Evolutionary conservation across 1,284 basidiomycete genomes (phyloP), one percentile per base, ranked within the genome.

Genomic region (Papiliotrema terrestris): DNA sequence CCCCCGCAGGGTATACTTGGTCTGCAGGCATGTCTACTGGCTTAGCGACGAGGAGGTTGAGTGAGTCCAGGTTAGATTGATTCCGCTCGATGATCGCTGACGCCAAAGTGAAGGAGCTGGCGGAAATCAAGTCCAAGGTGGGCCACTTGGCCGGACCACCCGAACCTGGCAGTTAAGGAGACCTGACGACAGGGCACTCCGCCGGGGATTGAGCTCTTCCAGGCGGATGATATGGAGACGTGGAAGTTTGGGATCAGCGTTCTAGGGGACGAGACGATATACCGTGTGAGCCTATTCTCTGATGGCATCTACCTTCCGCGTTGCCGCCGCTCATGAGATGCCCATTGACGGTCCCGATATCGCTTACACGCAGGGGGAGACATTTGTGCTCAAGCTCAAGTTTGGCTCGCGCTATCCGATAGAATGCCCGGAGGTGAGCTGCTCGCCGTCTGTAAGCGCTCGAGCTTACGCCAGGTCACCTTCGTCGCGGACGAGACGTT

Each of bases 91-190:
- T 57, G 22, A 29, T 20, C 15, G 45, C 6, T 1, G n/a, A n/a
- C n/a, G n/a, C n/a, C n/a, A n/a, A n/a, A 77, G 75, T 72, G 68
- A 77, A 77, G 53, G 75, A 77, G 59, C 64, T 75, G 17, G 20
- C n/a, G 9, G 46, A 49, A 15, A 37, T 49, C 17, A 14, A 29
- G 46, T 15, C 32, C 46, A 49, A 49, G n/a, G 29, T 32, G 29
- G 11, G 29, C 29, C 29, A 5, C 29, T 32, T 11, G 6, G 11
- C 29, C 29, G 6, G 11, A 11, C 11, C 6, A 32, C 29, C 6
- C 29, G 29, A n/a, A n/a, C n/a, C n/a, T n/a, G n/a, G n/a, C n/a
- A n/a, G n/a, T n/a, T n/a, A 46, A 61, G 13, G 71, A 72, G n/a
- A 72, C 75, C 11, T 32, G 29, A 32, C 29, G 49, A 17, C 70